Evolutionary conservation across 192 early-diverging fungal genomes (phyloP), one percentile per base, ranked within the genome.

Genomic region (Haplosporangium gracile): DNA sequence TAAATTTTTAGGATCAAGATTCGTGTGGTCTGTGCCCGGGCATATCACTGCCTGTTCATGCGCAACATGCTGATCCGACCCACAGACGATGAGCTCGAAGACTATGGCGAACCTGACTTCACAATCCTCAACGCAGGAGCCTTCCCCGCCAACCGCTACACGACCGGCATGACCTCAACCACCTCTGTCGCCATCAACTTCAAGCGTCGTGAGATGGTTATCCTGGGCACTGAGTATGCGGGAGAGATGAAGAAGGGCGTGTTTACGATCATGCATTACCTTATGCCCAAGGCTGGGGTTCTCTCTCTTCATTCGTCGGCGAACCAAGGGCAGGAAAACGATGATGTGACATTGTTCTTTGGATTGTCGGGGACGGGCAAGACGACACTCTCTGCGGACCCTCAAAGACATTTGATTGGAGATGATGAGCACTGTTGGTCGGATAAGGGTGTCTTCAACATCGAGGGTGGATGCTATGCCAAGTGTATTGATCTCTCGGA

Each of bases 241-340:
- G 98, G 98, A 75, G 98, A 99, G 91, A 99, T 99, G 98, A 99
- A 99, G 92, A 99, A 99, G 95, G 98, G 98, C 88, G 90, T 95
- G 77, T 97, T 98, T 91, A 98, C 97, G 36, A 97, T 99, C 70
- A 98, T 99, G 98, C 97, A 99, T 90, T 98, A 99, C 93, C 89
- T 96, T 80, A 98, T 98, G 97, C 98, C 98, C 85, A 98, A 97
- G 94, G 90, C 91, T 36, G 95, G 95, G 51, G 96, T 97, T 43
- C 89, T 97, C 18, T 97, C 96, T 36, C 91, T 97, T 68, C 96
- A 97, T 91, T 98, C 98, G 9, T 97, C 96, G 76, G 97, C 97
- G 76, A 99, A 99, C 83, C 97, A 97, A 88, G 96, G 97, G 71
- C 91, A 94, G 40, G 81, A 90, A 57, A 29, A 36, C 36, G 97